Conservation (phyloP, 2,329 filamentous ascomycete species). For the Camptophora hylomeconis region DNA sequence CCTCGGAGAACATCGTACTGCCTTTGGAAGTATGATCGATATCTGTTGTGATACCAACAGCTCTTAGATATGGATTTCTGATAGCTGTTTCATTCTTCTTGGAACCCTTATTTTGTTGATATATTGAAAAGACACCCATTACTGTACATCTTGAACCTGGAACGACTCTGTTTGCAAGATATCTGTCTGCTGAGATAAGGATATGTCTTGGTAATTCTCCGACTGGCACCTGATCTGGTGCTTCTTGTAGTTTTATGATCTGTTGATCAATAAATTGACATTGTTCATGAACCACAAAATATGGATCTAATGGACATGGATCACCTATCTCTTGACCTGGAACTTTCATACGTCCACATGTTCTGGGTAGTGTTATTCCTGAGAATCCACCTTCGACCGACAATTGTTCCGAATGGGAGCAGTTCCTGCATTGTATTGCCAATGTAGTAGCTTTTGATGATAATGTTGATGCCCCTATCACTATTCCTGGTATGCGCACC, state of each 20-base stretch:
- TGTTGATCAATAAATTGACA: slow-evolving; percentile 95
- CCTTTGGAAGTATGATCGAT: slow-evolving; percentile 82
- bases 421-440: slow-evolving; percentile 78
- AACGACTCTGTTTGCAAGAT: slow-evolving; percentile 88
- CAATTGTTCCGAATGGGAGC: slow-evolving; percentile 57
- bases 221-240: slow-evolving; percentile 91
- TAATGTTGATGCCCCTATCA: slow-evolving; percentile 92
- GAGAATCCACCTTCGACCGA: slow-evolving; percentile 74
- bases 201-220: slow-evolving; percentile 92
- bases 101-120: slow-evolving; percentile 73
- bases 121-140: slow-evolving; percentile 97
- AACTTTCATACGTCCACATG: slow-evolving; percentile 51
- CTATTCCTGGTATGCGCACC: slow-evolving; percentile 93
- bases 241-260: slow-evolving; percentile 94
- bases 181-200: slow-evolving; percentile 88
- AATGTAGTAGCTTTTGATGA: slow-evolving; percentile 88
- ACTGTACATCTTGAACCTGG: slow-evolving; percentile 89
- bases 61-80: slow-evolving; percentile 83
- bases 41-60: slow-evolving; percentile 84
- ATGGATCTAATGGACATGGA: slow-evolving; percentile 84
- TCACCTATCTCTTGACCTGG: slow-evolving; percentile 51
- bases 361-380: slow-evolving; percentile 69
- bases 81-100: slow-evolving; percentile 76
- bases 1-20: slow-evolving; percentile 71
- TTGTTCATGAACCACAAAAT: slow-evolving; percentile 89